phyloP scores from a whole-genome alignment of 1,284 basidiomycete genomes.

The Fomitopsis schrenkii region DNA sequence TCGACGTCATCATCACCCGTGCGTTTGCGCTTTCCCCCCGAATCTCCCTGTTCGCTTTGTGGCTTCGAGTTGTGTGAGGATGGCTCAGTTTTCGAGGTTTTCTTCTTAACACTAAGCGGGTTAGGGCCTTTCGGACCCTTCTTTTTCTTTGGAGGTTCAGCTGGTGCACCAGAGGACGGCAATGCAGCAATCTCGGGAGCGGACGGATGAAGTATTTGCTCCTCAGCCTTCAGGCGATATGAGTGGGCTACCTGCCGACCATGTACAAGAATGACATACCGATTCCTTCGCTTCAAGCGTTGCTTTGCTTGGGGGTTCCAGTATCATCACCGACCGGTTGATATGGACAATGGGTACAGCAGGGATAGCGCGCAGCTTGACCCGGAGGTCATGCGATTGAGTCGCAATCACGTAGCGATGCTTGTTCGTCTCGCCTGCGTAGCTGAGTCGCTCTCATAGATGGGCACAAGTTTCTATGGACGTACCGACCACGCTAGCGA shows the following conservation, averaged over 20 bases:
- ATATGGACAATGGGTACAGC: constrained; percentile 87
- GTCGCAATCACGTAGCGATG: constrained; percentile 88
- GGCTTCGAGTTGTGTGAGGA: background rate
- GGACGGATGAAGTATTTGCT: constrained; percentile 44
- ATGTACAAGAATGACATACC: constrained; percentile 34
- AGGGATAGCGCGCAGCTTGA: constrained; percentile 63
- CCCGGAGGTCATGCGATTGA: constrained; percentile 68
- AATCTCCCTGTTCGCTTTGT: background rate
- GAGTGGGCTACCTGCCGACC: background rate
- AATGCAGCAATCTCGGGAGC: constrained; percentile 40
- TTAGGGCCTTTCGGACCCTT: constrained; percentile 86
- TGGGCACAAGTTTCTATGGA: background rate
- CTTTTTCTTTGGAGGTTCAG: constrained; percentile 46
- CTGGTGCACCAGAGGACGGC: constrained; percentile 28
- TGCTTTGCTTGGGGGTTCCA: constrained; percentile 80
- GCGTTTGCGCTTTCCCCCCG: constrained; percentile 22
- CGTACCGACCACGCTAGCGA: constrained; percentile 79
- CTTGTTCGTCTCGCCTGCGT: constrained; percentile 78
- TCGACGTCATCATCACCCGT: constrained; percentile 2
- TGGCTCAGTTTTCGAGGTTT: constrained; percentile 35
- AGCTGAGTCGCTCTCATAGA: background rate
- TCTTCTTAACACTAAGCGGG: constrained; percentile 91
- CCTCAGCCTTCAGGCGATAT: constrained; percentile 45
- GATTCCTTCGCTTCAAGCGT: constrained; percentile 68
- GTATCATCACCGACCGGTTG: constrained; percentile 85